phyloP scores from a whole-genome alignment of 2,329 filamentous ascomycete genomes.

The Penicillium sp. region DNA sequence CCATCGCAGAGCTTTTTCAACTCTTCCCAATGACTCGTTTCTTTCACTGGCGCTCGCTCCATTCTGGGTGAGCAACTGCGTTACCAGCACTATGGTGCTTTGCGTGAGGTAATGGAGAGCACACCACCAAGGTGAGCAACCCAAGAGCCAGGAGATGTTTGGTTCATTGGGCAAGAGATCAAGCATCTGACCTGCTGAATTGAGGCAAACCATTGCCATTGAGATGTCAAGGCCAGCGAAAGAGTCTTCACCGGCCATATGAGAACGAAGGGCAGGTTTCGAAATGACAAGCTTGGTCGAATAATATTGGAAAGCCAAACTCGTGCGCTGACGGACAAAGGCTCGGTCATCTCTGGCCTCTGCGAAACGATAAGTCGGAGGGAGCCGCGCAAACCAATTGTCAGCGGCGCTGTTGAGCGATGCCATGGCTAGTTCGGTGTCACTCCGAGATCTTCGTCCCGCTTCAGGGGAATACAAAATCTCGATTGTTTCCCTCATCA shows the following conservation, averaged over 20 bases:
- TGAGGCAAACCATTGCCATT: slow-evolving; percentile 38
- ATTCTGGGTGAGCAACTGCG: slow-evolving; percentile 37
- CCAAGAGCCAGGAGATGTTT: slow-evolving; percentile 33
- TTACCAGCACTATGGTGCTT: slow-evolving; percentile 40
- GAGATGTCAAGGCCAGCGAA: slow-evolving; percentile 32
- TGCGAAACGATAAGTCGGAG: neutral
- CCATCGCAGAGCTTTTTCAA: slow-evolving; percentile 41
- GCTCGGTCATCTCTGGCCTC: neutral
- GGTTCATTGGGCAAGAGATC: slow-evolving; percentile 38
- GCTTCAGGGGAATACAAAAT: slow-evolving; percentile 5
- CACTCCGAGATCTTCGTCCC: neutral
- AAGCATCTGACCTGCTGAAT: slow-evolving; percentile 35
- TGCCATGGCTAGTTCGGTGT: slow-evolving; percentile 1
- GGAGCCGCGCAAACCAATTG: slow-evolving; percentile 6
- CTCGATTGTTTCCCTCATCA: slow-evolving; percentile 7
- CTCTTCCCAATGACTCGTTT: slow-evolving; percentile 25
- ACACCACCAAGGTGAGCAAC: slow-evolving; percentile 43
- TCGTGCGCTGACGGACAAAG: slow-evolving; percentile 2
- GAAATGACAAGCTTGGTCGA: slow-evolving; percentile 9
- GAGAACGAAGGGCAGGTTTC: neutral
- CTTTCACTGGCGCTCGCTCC: slow-evolving; percentile 32
- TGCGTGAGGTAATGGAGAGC: slow-evolving; percentile 45
- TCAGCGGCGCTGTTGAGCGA: slow-evolving; percentile 6
- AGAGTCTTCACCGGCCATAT: slow-evolving; percentile 15
- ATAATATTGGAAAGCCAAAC: slow-evolving; percentile 10